Evolutionary conservation across 2,329 filamentous ascomycete genomes (phyloP).

Genomic region (Aspergillus fischeri): DNA sequence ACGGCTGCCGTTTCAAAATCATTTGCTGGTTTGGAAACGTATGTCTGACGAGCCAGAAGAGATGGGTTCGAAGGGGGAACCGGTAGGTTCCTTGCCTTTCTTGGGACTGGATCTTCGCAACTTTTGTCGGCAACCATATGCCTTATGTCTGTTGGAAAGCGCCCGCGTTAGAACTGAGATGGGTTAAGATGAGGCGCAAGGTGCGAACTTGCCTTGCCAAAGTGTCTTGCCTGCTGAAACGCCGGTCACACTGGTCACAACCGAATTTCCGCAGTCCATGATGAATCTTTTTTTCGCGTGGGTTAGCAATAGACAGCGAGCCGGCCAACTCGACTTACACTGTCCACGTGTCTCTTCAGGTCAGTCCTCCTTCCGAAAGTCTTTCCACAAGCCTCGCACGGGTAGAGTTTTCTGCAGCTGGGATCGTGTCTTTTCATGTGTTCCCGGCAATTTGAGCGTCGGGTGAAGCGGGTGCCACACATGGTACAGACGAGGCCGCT

Average conservation of each 20-base stretch:
- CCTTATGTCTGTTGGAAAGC: conserved; percentile 8
- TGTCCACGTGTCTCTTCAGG: conserved; percentile 54
- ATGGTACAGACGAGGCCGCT: conserved; percentile 69
- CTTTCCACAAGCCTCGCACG: conserved; percentile 67
- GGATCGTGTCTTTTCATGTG: conserved; percentile 83
- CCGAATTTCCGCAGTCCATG: conserved; percentile 65
- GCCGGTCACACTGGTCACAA: conserved; percentile 66
- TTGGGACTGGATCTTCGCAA: conserved; percentile 1
- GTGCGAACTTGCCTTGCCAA: conserved; percentile 62
- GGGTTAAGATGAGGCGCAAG: too few relatives aligned
- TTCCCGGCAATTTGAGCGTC: conserved; percentile 81
- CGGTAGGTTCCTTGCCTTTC: background rate
- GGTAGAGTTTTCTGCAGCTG: conserved; percentile 64
- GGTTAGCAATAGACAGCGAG: conserved; percentile 39
- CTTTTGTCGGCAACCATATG: conserved; percentile 15
- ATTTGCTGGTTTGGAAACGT: background rate
- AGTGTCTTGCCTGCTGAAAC: conserved; percentile 78
- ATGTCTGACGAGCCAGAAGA: background rate
- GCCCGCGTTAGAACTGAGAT: background rate
- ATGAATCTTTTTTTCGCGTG: conserved; percentile 62
- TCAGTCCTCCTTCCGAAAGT: conserved; percentile 82
- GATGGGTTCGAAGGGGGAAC: background rate
- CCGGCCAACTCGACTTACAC: conserved; percentile 38
- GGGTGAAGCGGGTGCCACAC: conserved; percentile 75
- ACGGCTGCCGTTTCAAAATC: background rate